phyloP scores from a whole-genome alignment of 2,329 filamentous ascomycete species.

The Teratosphaeria gauchensis region DNA sequence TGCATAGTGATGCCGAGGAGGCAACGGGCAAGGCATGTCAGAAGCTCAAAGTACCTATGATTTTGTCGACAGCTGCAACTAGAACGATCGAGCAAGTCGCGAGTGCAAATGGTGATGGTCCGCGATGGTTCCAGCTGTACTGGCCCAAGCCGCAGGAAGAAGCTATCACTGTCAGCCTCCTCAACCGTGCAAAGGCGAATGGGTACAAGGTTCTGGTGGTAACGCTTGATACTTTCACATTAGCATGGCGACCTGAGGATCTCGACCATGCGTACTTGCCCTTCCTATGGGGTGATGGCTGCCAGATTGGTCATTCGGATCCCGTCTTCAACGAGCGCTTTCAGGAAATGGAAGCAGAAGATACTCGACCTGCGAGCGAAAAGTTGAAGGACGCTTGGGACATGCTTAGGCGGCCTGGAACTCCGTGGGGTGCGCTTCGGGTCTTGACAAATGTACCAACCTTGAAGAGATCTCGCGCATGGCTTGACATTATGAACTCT shows the following conservation, averaged over 20 bases:
- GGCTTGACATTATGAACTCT: conserved; percentile 43
- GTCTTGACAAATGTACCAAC: background rate
- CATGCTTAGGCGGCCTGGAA: conserved; percentile 43
- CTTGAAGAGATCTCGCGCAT: conserved; percentile 20
- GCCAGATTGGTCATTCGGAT: background rate
- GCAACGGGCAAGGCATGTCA: conserved; percentile 51
- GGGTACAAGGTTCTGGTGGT: conserved; percentile 59
- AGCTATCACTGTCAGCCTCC: conserved; percentile 53
- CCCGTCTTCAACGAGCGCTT: background rate
- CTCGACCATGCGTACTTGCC: conserved; percentile 10
- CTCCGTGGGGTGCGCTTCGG: background rate
- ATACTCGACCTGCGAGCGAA: conserved; percentile 40
- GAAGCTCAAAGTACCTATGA: conserved; percentile 54
- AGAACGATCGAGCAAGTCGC: conserved; percentile 59
- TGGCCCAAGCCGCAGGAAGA: conserved; percentile 58
- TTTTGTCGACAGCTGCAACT: conserved; percentile 55
- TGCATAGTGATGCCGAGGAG: conserved; percentile 54
- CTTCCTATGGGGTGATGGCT: conserved; percentile 1
- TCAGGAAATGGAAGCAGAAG: background rate
- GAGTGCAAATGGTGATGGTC: conserved; percentile 39
- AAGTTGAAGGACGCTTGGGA: conserved; percentile 26
- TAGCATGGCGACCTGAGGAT: conserved; percentile 54
- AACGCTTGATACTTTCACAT: conserved; percentile 60
- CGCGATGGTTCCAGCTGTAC: conserved; percentile 66
- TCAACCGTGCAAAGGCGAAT: conserved; percentile 49